Evolutionary conservation across 108 stramenopile genomes (phyloP).

Genomic region (Fragilaria radians): DNA sequence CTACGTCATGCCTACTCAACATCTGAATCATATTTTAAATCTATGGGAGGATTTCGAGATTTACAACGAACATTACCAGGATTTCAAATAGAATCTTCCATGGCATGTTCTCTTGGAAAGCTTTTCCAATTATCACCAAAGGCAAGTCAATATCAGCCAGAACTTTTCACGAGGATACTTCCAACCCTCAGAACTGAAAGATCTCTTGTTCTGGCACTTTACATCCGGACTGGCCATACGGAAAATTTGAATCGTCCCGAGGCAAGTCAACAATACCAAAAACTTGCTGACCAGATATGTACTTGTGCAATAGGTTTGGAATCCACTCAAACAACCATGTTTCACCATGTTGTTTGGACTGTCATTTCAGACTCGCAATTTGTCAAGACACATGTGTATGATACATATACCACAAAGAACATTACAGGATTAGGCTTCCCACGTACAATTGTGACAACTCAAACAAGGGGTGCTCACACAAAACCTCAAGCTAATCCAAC

Average conservation of each 20-base stretch:
- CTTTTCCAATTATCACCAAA: slow-evolving; percentile 6
- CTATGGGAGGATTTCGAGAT: background rate
- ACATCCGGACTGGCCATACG: slow-evolving; percentile 5
- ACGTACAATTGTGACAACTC: slow-evolving; percentile 8
- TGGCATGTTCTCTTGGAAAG: slow-evolving; percentile 9
- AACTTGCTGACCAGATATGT: background rate
- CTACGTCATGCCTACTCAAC: no score
- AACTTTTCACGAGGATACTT: slow-evolving; percentile 12
- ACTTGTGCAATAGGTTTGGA: background rate
- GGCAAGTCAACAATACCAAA: slow-evolving; percentile 1
- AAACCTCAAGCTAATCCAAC: background rate
- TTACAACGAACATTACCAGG: slow-evolving; percentile 6
- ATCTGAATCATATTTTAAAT: background rate
- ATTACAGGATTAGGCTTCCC: background rate
- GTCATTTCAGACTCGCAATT: slow-evolving; percentile 7
- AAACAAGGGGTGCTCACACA: slow-evolving; percentile 11
- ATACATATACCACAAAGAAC: background rate
- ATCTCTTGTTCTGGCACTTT: slow-evolving; percentile 11
- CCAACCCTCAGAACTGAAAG: slow-evolving; percentile 4
- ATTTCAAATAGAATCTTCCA: slow-evolving; percentile 4
- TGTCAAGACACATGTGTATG: background rate
- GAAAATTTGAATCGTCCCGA: slow-evolving; percentile 1
- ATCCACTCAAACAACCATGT: background rate
- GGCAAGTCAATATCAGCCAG: slow-evolving; percentile 6
- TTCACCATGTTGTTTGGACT: slow-evolving; percentile 9